Percentiles rank a stretch among this genome's conserved stretches.
Conservation (phyloP, 176 grass and related monocot genomes). For the Pharus latifolius region DNA sequence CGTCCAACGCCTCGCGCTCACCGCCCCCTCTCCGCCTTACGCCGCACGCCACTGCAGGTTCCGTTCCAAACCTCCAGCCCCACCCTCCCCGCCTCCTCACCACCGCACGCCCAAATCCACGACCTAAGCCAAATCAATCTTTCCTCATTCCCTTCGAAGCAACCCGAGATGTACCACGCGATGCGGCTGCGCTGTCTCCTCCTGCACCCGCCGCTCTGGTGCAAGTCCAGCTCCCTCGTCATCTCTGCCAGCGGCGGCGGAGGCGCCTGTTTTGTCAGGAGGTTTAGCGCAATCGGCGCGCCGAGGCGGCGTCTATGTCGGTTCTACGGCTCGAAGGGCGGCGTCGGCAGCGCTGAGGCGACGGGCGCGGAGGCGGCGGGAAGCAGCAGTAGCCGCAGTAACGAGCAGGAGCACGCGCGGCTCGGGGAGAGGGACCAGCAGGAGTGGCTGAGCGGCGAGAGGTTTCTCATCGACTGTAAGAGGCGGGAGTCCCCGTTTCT, state of each 20-base stretch:
- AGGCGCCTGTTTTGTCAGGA: slow-evolving; percentile 15
- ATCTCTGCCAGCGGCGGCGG: slow-evolving; percentile 25
- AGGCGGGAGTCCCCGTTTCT: slow-evolving; percentile 63
- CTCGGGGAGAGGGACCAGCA: slow-evolving; percentile 90
- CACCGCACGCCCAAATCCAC: neutral
- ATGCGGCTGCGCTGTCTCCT: slow-evolving; percentile 40
- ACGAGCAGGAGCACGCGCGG: slow-evolving; percentile 66
- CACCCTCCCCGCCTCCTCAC: neutral
- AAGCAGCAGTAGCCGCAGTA: slow-evolving; percentile 25
- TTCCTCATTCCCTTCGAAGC: slow-evolving; percentile 12
- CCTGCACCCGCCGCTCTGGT: slow-evolving; percentile 16
- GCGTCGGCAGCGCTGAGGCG: slow-evolving; percentile 47
- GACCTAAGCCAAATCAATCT: slow-evolving; percentile 1
- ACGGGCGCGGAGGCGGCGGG: slow-evolving; percentile 20
- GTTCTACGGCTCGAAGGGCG: slow-evolving; percentile 81
- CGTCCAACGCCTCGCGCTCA: neutral
- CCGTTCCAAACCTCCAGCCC: neutral
- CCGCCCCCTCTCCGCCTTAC: no score
- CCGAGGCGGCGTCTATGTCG: slow-evolving; percentile 26
- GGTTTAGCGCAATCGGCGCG: slow-evolving; percentile 24
- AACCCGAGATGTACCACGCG: slow-evolving; percentile 41
- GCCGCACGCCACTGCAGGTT: slow-evolving; percentile 16
- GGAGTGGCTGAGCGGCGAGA: slow-evolving; percentile 85
- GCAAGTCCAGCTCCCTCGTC: slow-evolving; percentile 22
- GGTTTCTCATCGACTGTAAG: slow-evolving; percentile 55